Conservation (phyloP, 2,329 filamentous ascomycete genomes). For the Ascochyta viciae-villosae region DNA sequence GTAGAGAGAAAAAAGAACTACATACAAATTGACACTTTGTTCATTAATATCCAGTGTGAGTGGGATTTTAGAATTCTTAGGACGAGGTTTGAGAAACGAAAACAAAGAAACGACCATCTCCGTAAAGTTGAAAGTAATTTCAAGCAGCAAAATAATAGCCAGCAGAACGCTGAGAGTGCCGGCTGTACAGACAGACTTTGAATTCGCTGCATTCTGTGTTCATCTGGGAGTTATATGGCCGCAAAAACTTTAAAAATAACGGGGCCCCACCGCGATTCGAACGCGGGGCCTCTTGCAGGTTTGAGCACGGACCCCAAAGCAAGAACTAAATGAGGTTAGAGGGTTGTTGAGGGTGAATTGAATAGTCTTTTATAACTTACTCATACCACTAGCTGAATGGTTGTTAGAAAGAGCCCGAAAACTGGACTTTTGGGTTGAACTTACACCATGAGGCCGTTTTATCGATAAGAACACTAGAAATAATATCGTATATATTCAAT, state of each 20-base stretch:
- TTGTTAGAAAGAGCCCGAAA: not conserved
- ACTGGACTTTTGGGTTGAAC: not conserved
- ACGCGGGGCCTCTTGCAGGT: conserved; percentile 20
- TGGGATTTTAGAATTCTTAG: too few species aligned
- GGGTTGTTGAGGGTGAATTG: not conserved
- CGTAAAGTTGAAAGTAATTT: too few species aligned
- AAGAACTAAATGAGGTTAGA: not conserved
- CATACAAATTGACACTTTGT: too few species aligned
- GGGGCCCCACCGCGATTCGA: conserved; percentile 17
- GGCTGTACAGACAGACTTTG: not conserved
- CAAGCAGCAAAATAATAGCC: too few species aligned
- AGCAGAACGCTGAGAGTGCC: too few species aligned
- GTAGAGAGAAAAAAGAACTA: too few species aligned
- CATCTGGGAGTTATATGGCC: not conserved
- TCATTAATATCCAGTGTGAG: too few species aligned
- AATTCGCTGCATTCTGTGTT: not conserved
- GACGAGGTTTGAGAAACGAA: too few species aligned
- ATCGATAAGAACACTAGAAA: too few species aligned
- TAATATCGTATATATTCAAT: too few species aligned
- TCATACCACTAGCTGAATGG: conserved; percentile 14
- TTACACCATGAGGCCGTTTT: conserved; percentile 21
- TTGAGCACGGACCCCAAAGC: conserved; percentile 10
- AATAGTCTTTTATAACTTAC: not conserved
- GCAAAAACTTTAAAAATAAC: not conserved
- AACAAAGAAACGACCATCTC: too few species aligned